Evolutionary conservation across 2,329 filamentous ascomycete genomes (phyloP).

Genomic region (Didymella segeticola): DNA sequence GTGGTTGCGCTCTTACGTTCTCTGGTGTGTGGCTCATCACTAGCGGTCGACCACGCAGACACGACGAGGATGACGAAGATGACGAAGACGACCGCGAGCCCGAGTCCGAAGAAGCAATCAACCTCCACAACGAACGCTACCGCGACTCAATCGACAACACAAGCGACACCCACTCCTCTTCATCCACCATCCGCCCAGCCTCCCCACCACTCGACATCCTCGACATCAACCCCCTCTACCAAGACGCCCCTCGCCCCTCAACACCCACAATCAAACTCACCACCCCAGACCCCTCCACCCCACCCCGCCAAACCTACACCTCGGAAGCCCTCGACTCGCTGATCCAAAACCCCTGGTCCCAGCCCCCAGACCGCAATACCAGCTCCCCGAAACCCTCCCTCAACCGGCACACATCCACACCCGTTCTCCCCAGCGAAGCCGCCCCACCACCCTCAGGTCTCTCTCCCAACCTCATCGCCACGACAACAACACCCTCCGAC

Average conservation of each 20-base stretch:
- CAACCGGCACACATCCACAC: slow-evolving; percentile 36
- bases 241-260: slow-evolving; percentile 23
- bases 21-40: slow-evolving; percentile 98
- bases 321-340: slow-evolving; percentile 28
- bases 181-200: slow-evolving; percentile 33
- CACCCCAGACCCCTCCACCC: slow-evolving; percentile 23
- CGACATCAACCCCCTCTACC: slow-evolving; percentile 24
- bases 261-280: slow-evolving; percentile 35
- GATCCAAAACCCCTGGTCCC: slow-evolving; percentile 41
- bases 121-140: slow-evolving; percentile 50
- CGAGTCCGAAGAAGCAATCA: slow-evolving; percentile 52
- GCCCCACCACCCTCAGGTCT: slow-evolving; percentile 20
- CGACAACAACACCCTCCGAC: slow-evolving; percentile 11
- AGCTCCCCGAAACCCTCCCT: slow-evolving; percentile 20
- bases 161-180: slow-evolving; percentile 21
- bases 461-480: slow-evolving; percentile 26
- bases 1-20: slow-evolving; percentile 91
- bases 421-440: slow-evolving; percentile 40
- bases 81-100: slow-evolving; percentile 59
- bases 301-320: slow-evolving; percentile 17
- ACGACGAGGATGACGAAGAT: slow-evolving; percentile 54
- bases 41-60: slow-evolving; percentile 66
- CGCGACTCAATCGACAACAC: slow-evolving; percentile 37
- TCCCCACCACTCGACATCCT: slow-evolving; percentile 28
- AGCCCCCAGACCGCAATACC: slow-evolving; percentile 9